These are phyloP conservation scores for Chaetomium globosum DNA, from an alignment of 2,329 filamentous ascomycete genomes.

Conservation along the genomic window DNA sequence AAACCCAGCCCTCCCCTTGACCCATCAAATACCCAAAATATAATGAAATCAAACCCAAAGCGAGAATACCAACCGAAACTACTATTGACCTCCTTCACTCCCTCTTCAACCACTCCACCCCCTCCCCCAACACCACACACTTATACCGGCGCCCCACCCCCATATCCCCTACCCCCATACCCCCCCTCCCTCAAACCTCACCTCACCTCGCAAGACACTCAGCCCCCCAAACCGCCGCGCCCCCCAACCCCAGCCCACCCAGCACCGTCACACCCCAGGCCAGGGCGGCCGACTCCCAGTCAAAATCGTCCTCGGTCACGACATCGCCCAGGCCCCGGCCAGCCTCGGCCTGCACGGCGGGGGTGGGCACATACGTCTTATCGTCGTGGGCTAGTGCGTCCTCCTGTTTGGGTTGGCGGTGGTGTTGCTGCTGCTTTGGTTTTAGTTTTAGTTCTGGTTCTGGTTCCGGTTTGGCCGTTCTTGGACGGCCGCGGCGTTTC, in stretches of 20 bases:
- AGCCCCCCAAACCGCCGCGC: slow-evolving; percentile 51
- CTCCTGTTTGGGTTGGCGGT: slow-evolving; percentile 25
- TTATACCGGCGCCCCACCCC: not conserved
- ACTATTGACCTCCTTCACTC: not conserved
- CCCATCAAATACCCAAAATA: not conserved
- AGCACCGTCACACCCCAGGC: slow-evolving; percentile 51
- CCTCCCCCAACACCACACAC: not conserved
- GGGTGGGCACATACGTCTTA: slow-evolving; percentile 45
- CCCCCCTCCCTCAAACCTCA: not conserved
- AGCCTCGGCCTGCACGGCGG: slow-evolving; percentile 39
- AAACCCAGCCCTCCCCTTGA: not conserved
- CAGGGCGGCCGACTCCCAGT: slow-evolving; percentile 53
- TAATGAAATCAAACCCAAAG: not conserved
- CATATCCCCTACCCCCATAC: not conserved
- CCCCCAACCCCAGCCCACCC: slow-evolving; percentile 50
- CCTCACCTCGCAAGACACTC: slow-evolving; percentile 48
- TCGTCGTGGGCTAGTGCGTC: slow-evolving; percentile 34
- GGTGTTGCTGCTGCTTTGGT: not conserved
- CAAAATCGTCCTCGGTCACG: slow-evolving; percentile 46
- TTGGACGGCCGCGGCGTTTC: slow-evolving; percentile 36
- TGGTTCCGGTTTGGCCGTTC: slow-evolving; percentile 37
- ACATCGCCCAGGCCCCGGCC: slow-evolving; percentile 51
- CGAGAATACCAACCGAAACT: not conserved
- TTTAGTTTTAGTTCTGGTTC: not conserved
- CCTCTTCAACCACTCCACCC: too few species aligned